Percentiles rank a stretch among this genome's conserved stretches.
Evolutionary conservation across 2,329 filamentous ascomycete species (phyloP).

Genomic region (Claviceps maximensis): DNA sequence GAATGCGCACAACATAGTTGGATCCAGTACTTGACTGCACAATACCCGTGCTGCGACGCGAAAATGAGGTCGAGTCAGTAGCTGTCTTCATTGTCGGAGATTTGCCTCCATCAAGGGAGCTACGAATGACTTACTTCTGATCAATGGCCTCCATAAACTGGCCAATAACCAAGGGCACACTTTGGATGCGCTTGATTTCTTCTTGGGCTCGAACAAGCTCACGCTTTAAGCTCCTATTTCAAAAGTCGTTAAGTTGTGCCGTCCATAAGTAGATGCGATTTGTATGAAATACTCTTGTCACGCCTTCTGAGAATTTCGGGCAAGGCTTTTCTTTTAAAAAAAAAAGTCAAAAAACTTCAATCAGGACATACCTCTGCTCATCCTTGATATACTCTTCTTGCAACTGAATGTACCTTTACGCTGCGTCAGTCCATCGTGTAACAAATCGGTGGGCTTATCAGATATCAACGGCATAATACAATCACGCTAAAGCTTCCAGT

Average conservation of each 20-base stretch:
- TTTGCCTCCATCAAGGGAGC: background rate
- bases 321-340: background rate
- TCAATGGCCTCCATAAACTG: slow-evolving; percentile 99
- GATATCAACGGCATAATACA: background rate
- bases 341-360: too few species aligned
- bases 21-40: slow-evolving; percentile 97
- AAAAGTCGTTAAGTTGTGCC: background rate
- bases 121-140: slow-evolving; percentile 61
- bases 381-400: slow-evolving; percentile 99
- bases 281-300: too few species aligned
- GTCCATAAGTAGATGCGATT: background rate
- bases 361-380: slow-evolving; percentile 63
- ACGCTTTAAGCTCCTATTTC: slow-evolving; percentile 72
- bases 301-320: background rate
- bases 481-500: background rate
- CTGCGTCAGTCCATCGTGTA: slow-evolving; percentile 13
- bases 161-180: slow-evolving; percentile 91
- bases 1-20: slow-evolving; percentile 96
- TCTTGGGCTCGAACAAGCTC: slow-evolving; percentile 95
- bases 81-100: background rate
- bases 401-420: slow-evolving; percentile 71
- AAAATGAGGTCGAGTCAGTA: background rate
- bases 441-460: background rate
- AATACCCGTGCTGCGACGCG: slow-evolving; percentile 68
- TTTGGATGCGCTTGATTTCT: slow-evolving; percentile 99